phyloP scores from a whole-genome alignment of 352 stramenopile species.

The Globisporangium okanoganense region DNA sequence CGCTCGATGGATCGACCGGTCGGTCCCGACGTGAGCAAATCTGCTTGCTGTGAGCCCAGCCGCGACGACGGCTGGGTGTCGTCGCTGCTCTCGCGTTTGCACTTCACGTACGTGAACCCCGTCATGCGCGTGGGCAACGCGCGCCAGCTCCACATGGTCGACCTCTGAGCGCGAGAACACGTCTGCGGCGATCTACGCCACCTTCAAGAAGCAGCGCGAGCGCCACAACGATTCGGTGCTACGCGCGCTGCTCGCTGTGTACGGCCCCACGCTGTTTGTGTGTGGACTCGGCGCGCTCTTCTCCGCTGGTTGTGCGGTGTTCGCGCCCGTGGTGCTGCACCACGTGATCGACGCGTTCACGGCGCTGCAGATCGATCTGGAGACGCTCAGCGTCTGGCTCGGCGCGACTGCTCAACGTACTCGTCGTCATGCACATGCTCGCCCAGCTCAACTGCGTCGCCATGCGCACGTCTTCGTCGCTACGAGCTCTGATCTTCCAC shows the following conservation, averaged over 20 bases:
- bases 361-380: constrained; percentile 19
- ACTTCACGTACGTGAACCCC: constrained; percentile 39
- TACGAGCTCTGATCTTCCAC: constrained; percentile 35
- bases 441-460: constrained; percentile 26
- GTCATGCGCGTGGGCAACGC: constrained; percentile 34
- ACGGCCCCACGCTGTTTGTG: neutral
- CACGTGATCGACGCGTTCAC: constrained; percentile 36
- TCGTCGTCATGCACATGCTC: constrained; percentile 22
- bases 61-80: neutral
- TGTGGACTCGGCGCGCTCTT: neutral
- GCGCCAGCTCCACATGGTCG: constrained; percentile 32
- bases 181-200: neutral
- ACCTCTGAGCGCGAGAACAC: constrained; percentile 23
- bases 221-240: neutral
- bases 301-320: neutral
- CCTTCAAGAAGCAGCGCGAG: neutral
- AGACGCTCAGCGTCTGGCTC: constrained; percentile 23
- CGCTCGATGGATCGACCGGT: no score
- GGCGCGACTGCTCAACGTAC: constrained; percentile 24
- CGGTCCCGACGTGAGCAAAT: no score
- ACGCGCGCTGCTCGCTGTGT: neutral
- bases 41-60: no score
- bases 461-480: constrained; percentile 20
- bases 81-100: constrained; percentile 22
- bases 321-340: constrained; percentile 28